Percentiles rank a stretch among this genome's conserved stretches.
These are phyloP conservation scores for Fusarium tuaranense DNA, from an alignment of 2,329 filamentous ascomycete species.

Conservation along the genomic window DNA sequence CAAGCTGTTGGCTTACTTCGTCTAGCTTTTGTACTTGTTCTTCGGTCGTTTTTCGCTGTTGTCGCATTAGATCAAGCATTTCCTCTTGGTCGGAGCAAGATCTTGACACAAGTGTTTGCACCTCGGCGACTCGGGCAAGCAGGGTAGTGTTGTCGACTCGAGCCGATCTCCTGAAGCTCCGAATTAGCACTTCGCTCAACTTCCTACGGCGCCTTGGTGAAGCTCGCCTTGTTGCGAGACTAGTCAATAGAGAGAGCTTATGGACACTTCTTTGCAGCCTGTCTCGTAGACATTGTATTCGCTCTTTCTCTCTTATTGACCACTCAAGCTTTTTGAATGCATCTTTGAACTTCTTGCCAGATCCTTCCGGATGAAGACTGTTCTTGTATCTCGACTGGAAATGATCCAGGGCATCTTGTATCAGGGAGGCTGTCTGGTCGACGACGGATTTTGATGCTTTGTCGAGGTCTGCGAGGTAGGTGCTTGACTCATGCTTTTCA, in stretches of 20 bases:
- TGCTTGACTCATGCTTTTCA: not conserved
- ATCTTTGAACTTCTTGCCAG: not conserved
- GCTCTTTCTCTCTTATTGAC: not conserved
- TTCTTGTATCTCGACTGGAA: not conserved
- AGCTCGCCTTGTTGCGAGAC: not conserved
- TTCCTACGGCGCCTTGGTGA: not conserved
- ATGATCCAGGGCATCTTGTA: not conserved
- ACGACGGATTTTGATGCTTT: not conserved
- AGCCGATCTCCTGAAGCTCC: not conserved
- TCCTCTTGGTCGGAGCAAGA: not conserved
- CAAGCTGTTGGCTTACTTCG: not conserved
- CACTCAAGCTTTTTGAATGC: not conserved
- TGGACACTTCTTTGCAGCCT: not conserved
- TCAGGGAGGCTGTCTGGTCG: not conserved
- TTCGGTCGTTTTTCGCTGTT: not conserved
- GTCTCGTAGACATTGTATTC: not conserved
- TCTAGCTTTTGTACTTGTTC: not conserved
- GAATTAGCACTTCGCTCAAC: accelerated
- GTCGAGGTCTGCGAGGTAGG: not conserved
- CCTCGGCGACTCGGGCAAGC: not conserved
- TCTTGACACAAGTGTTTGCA: not conserved
- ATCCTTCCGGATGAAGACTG: not conserved
- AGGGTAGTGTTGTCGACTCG: not conserved
- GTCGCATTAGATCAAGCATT: not conserved
- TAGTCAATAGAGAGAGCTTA: not conserved